Evolutionary conservation across 2,329 filamentous ascomycete species (phyloP).

Genomic region (Aspergillus sp.): DNA sequence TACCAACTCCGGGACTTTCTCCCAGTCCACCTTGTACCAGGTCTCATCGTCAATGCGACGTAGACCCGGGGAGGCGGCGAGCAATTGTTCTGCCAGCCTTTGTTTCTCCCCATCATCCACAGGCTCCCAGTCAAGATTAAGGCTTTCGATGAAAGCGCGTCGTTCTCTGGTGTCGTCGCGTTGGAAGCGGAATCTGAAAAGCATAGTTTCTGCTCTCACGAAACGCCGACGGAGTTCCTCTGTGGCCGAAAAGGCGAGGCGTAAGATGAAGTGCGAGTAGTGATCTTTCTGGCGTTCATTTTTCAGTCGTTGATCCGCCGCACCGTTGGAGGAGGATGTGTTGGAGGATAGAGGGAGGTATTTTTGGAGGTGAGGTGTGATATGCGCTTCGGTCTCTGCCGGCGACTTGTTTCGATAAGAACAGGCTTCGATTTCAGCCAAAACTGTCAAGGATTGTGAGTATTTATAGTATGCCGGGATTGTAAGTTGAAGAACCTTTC

Average conservation of each 20-base stretch:
- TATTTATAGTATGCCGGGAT: neutral
- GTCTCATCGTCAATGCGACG: constrained; percentile 69
- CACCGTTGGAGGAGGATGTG: constrained; percentile 59
- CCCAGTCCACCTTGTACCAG: constrained; percentile 98
- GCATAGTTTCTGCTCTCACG: constrained; percentile 79
- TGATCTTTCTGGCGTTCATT: constrained; percentile 89
- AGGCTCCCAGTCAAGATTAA: constrained; percentile 82
- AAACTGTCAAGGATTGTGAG: constrained; percentile 29
- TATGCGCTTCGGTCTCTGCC: constrained; percentile 79
- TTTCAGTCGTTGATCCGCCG: constrained; percentile 56
- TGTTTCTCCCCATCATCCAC: constrained; percentile 78
- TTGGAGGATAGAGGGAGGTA: constrained; percentile 79
- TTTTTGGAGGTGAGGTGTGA: constrained; percentile 84
- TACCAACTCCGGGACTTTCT: constrained; percentile 84
- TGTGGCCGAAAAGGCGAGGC: constrained; percentile 87
- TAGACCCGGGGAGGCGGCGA: constrained; percentile 56
- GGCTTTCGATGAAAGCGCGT: constrained; percentile 70
- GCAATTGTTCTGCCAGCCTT: constrained; percentile 64
- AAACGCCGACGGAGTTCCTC: constrained; percentile 89
- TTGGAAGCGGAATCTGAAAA: constrained; percentile 81
- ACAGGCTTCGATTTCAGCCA: constrained; percentile 74
- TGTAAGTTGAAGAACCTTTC: constrained; percentile 59
- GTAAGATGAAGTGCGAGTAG: constrained; percentile 95
- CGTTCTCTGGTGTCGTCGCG: constrained; percentile 75
- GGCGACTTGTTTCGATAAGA: constrained; percentile 87